phyloP scores from a whole-genome alignment of 768 basidiomycete genomes.

The Tephrocybe sp. region DNA sequence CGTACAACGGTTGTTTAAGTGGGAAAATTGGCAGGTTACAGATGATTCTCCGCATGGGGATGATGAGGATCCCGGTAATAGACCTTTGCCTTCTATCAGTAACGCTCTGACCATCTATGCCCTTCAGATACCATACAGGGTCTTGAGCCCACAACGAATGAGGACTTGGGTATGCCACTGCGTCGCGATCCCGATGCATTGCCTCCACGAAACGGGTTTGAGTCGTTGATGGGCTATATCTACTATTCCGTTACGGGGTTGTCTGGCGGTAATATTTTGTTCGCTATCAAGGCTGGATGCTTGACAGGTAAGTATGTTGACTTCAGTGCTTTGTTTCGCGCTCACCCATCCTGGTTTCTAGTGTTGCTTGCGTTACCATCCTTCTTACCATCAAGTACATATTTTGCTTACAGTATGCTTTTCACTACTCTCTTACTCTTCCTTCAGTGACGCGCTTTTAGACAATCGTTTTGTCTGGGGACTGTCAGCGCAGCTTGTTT shows the following conservation, averaged over 20 bases:
- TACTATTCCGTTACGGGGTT: constrained; percentile 39
- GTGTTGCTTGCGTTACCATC: constrained; percentile 59
- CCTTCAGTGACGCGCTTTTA: constrained; percentile 18
- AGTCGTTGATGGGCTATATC: constrained; percentile 43
- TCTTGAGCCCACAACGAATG: constrained; percentile 33
- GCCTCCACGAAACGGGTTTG: constrained; percentile 60
- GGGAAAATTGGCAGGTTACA: constrained; percentile 43
- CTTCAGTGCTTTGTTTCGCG: not conserved
- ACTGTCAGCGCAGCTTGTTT: constrained; percentile 38
- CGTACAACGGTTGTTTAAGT: constrained; percentile 34
- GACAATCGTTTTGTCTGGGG: constrained; percentile 71
- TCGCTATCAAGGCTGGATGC: constrained; percentile 68
- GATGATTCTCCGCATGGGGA: constrained; percentile 45
- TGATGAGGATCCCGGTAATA: constrained; percentile 74
- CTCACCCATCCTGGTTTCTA: constrained; percentile 16
- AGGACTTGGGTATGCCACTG: constrained; percentile 55
- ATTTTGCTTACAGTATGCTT: constrained; percentile 54
- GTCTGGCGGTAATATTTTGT: constrained; percentile 59
- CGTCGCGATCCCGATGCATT: constrained; percentile 73
- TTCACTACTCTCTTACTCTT: not conserved
- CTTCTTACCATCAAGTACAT: constrained; percentile 51
- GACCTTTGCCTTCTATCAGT: not conserved
- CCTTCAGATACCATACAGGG: constrained; percentile 51
- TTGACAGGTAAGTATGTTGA: constrained; percentile 45
- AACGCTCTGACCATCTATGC: not conserved